Conservation (phyloP, 129 eudicot species). For the Oenanthe sinensis region DNA sequence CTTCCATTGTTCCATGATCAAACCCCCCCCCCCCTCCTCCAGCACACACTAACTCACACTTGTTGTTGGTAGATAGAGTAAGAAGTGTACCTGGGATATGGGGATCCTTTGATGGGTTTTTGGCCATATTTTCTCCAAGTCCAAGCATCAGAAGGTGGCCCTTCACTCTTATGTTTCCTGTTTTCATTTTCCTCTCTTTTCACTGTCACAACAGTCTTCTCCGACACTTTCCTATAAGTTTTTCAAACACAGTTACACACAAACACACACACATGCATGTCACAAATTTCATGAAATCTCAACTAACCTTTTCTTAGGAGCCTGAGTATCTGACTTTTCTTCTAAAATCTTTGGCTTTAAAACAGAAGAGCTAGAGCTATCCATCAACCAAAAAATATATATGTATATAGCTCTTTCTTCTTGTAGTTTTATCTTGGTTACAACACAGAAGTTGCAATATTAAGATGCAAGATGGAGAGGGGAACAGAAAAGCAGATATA, state of each 20-base stretch:
- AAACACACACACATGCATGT: background rate
- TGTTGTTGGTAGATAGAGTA: background rate
- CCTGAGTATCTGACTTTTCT: conserved; percentile 28
- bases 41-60: background rate
- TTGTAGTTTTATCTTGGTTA: conserved; percentile 1
- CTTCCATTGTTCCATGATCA: too few relatives aligned
- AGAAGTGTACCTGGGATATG: conserved; percentile 55
- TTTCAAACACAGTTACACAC: background rate
- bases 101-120: conserved; percentile 92
- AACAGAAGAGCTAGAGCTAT: background rate
- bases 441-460: conserved; percentile 10
- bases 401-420: conserved; percentile 5
- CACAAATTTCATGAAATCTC: background rate
- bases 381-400: conserved; percentile 3
- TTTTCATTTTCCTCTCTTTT: conserved; percentile 43
- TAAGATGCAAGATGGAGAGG: background rate
- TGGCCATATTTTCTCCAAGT: conserved; percentile 99
- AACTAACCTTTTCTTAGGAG: conserved; percentile 55
- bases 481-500: conserved; percentile 1
- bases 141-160: conserved; percentile 79
- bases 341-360: conserved; percentile 12
- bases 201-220: conserved; percentile 56
- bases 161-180: conserved; percentile 38
- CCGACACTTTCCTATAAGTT: conserved; percentile 43
- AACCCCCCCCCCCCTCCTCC: background rate